phyloP scores from a whole-genome alignment of 345 rosid genomes.

The Physaria fendleri region DNA sequence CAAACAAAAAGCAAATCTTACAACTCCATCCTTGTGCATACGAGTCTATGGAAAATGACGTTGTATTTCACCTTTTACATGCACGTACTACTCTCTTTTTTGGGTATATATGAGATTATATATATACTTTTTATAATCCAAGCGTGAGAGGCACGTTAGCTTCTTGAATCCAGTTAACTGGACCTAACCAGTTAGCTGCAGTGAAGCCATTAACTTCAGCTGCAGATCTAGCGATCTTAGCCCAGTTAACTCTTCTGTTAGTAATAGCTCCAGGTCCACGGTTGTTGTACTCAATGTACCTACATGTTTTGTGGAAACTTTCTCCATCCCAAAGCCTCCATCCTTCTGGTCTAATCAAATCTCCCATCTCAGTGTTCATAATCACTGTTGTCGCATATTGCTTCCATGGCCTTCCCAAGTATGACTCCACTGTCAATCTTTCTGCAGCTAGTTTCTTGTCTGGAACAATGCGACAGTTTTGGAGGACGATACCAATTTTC shows the following conservation, averaged over 20 bases:
- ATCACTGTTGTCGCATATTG: slow-evolving; percentile 44
- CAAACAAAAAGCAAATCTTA: slow-evolving; percentile 18
- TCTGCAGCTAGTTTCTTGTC: slow-evolving; percentile 39
- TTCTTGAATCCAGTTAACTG: slow-evolving; percentile 34
- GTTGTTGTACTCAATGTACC: slow-evolving; percentile 53
- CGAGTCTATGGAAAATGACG: slow-evolving; percentile 9
- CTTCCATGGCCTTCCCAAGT: slow-evolving; percentile 84
- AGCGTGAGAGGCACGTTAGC: slow-evolving; percentile 38
- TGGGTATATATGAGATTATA: background rate
- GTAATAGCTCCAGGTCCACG: slow-evolving; percentile 55
- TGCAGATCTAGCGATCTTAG: slow-evolving; percentile 25
- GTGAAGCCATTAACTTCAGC: slow-evolving; percentile 42
- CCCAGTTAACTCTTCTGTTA: slow-evolving; percentile 50
- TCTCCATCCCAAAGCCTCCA: slow-evolving; percentile 45
- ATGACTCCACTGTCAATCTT: slow-evolving; percentile 37
- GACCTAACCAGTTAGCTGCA: slow-evolving; percentile 34
- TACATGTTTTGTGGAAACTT: slow-evolving; percentile 22
- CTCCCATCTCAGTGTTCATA: slow-evolving; percentile 53
- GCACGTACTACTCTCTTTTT: slow-evolving; percentile 11
- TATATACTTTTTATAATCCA: slow-evolving; percentile 30
- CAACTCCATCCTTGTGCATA: slow-evolving; percentile 20
- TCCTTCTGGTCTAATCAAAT: slow-evolving; percentile 58
- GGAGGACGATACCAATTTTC: slow-evolving; percentile 53
- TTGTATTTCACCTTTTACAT: slow-evolving; percentile 17
- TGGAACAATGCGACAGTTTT: slow-evolving; percentile 70